Evolutionary conservation across 2,329 filamentous ascomycete genomes (phyloP), one percentile per base, ranked within the genome.

Genomic region (Hypoxylon sp.): DNA sequence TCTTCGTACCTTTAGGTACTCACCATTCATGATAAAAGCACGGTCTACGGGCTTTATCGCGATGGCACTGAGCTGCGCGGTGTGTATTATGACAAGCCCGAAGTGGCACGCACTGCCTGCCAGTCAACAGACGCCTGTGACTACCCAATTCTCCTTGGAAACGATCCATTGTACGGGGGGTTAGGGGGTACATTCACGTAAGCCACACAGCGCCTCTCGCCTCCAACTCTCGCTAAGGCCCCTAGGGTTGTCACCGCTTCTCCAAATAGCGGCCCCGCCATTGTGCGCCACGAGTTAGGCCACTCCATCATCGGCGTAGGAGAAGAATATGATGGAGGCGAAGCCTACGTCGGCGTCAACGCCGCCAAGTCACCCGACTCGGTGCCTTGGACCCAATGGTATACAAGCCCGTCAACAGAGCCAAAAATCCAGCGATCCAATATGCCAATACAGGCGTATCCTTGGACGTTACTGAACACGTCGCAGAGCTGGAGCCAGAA

Each of bases 371-470:
- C 69, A 7, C 6, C 69, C 2, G 22, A 53, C 35, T 64, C 70
- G 14, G 74, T 75, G 7, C 71, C 73, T 5, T 78, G 76, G 76
- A 70, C 48, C 4, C 73, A 76, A 46, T 78, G 76, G 76, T 77
- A 77, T 61, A 78, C 74, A 0, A 50, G 72, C 51, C 71, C 76
- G 13, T 51, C 68, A 1, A 51, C 31, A 2, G 75, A 78, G 62
- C 76, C 76, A 0, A 74, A 72, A 37, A 70, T 77, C 33, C 61
- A 78, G 63, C 71, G 76, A 14, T 70, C 74, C 54, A 76, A 75
- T 46, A 78, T 78, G 76, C 76, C 76, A 13, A 73, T 78, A 60
- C 76, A 78, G 63, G 76, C 74, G 25, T 78, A 78, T 58, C 76
- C 76, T 3, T 78, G 76, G 76, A 77, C 76, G 8, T 51, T 78